Conservation (phyloP, 768 basidiomycete genomes). For the Suillus discolor region DNA sequence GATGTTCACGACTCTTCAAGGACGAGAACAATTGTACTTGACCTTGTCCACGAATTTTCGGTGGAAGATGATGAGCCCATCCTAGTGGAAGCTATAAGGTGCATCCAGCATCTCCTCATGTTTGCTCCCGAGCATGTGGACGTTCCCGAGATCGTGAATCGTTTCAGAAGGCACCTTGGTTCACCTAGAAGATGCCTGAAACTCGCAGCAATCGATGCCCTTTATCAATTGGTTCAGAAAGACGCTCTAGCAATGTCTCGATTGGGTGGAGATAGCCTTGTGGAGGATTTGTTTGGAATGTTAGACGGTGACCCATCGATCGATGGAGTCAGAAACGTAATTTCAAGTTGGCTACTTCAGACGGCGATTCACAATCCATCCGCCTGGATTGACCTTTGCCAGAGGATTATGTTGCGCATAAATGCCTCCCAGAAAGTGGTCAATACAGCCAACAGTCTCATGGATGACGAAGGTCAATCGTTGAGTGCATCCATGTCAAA, state of each 20-base stretch:
- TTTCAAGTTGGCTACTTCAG: conserved; percentile 92
- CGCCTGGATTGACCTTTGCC: conserved; percentile 98
- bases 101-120: conserved; percentile 96
- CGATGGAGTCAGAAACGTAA: conserved; percentile 92
- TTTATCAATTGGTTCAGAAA: conserved; percentile 96
- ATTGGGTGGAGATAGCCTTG: conserved; percentile 90
- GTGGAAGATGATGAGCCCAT: conserved; percentile 86
- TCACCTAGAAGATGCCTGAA: conserved; percentile 86
- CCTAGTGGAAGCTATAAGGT: conserved; percentile 92
- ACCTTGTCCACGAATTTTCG: conserved; percentile 84
- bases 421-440: conserved; percentile 79
- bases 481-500: conserved; percentile 61
- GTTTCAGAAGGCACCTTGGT: conserved; percentile 76
- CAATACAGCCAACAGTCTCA: conserved; percentile 57
- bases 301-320: conserved; percentile 93
- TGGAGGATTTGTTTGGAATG: conserved; percentile 94
- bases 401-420: conserved; percentile 94
- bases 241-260: conserved; percentile 92
- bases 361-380: conserved; percentile 92
- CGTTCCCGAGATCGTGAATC: conserved; percentile 76
- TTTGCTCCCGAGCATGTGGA: conserved; percentile 87
- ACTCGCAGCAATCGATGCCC: conserved; percentile 90
- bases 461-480: conserved; percentile 95
- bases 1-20: conserved; percentile 88
- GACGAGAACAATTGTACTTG: conserved; percentile 79